Conservation (phyloP, 2,329 filamentous ascomycete species). For the Plectosphaerella plurivora region DNA sequence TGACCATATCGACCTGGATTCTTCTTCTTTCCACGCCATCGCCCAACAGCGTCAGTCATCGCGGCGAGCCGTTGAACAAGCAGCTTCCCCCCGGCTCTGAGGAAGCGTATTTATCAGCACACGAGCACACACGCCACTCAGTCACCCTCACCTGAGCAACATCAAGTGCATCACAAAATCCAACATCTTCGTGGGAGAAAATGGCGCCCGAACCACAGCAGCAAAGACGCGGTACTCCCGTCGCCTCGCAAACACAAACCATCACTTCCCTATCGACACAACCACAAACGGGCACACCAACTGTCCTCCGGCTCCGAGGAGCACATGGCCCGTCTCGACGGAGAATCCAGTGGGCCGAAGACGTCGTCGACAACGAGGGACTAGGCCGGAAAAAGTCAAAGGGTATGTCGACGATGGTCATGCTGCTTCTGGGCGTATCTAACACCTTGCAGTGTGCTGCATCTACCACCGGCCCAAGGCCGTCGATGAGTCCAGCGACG, state of each 20-base stretch:
- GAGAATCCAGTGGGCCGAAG: constrained; percentile 86
- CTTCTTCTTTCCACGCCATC: too few relatives aligned
- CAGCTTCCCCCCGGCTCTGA: not conserved
- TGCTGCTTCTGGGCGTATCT: too few relatives aligned
- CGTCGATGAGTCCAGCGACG: constrained; percentile 76
- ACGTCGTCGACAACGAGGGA: constrained; percentile 92
- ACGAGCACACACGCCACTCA: not conserved
- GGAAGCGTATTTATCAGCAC: not conserved
- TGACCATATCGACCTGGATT: too few relatives aligned
- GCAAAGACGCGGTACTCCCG: not conserved
- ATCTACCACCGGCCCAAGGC: constrained; percentile 88
- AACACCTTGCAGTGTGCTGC: constrained; percentile 72
- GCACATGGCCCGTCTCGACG: constrained; percentile 41
- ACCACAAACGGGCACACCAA: constrained; percentile 21
- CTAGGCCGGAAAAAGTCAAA: constrained; percentile 93
- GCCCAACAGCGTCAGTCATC: too few relatives aligned
- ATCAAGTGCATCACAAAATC: too few relatives aligned
- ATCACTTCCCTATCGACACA: constrained; percentile 22
- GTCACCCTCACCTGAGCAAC: not conserved
- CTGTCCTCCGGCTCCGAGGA: constrained; percentile 50
- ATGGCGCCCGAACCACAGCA: constrained; percentile 5
- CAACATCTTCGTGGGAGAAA: not conserved
- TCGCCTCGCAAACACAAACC: constrained; percentile 27
- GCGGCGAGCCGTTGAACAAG: too few relatives aligned
- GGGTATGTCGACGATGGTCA: constrained; percentile 45